Conservation (phyloP, 2,329 filamentous ascomycete genomes). For the Apiospora hydei region DNA sequence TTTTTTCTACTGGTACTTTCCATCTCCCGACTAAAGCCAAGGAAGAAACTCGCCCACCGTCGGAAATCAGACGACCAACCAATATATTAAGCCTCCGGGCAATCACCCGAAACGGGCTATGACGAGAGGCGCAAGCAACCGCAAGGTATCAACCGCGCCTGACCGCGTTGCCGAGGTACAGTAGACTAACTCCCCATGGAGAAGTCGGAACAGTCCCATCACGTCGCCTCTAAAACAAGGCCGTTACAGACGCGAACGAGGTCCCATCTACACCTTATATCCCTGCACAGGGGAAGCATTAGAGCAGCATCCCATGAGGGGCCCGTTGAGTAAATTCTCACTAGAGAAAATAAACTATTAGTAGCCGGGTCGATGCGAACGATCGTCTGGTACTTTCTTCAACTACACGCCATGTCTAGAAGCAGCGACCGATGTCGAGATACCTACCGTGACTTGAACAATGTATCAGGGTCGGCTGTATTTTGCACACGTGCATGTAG, state of each 20-base stretch:
- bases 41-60: no score
- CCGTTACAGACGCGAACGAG: not conserved
- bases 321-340: not conserved
- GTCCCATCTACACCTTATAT: not conserved
- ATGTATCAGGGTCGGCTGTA: not conserved
- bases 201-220: constrained; percentile 14
- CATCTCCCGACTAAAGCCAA: not conserved
- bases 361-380: not conserved
- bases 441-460: not conserved
- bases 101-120: not conserved
- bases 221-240: not conserved
- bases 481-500: no score
- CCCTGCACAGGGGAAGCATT: not conserved
- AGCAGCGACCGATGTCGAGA: not conserved
- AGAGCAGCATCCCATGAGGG: not conserved
- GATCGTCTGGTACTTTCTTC: not conserved
- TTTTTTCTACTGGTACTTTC: not conserved
- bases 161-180: not conserved
- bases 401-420: not conserved
- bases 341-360: not conserved
- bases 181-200: not conserved
- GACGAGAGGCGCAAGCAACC: not conserved
- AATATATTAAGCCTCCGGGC: not conserved
- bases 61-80: not conserved
- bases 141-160: not conserved